Base-by-base conservation (phyloP, 768 basidiomycete genomes). In the Boletus eberwhitei region DNA sequence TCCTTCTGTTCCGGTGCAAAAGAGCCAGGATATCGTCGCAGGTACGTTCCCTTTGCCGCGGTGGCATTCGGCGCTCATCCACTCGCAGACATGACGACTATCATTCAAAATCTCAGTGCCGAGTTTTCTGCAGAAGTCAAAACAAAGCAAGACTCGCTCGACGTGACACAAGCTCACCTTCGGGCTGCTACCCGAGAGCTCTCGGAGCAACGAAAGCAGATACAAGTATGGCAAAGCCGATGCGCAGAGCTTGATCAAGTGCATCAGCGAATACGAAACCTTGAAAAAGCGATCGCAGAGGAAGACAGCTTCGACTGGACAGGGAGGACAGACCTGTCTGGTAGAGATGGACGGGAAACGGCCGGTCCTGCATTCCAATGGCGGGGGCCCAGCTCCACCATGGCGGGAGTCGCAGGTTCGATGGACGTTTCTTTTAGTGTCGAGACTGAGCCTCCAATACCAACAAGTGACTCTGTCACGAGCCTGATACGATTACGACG, bases 221-320 rank as follows among this genome's bases (percentile, higher is more conserved):
- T 96, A 36, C 83, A 87, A 59, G 62, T 75, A 5, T 90, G 90
- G 84, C 89, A 93, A 68, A 65, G 72, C 1, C 80, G 82, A 36
- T 86, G 88, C 55, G 80, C 77, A 9, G 89, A 93, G 68, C 79
- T 93, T 12, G 95, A 97, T 59, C 85, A 90, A 60, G 76, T 89
- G 32, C 80, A 79, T 39, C 92, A 93, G 64, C 84, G 91, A 13
- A 80, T 89, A 46, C 82, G 86, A 44, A 97, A 98, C 69, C 79
- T 98, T 29, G 85, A 92, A 65, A 83, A 84, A 39, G 93, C 91
- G 0, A 72, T 92, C 8, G 66, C 71, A 8, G 87, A 89, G 7
- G 94, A 95, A 70, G 90, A 90, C 54, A 74, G 72, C 54, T 90
- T 94, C 59, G 92, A 95, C 67, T 96, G 89, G 89, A 90, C 91